Evolutionary conservation across 495 filamentous ascomycete genomes (phyloP).

Genomic region (Hypoxylon cercidicola): DNA sequence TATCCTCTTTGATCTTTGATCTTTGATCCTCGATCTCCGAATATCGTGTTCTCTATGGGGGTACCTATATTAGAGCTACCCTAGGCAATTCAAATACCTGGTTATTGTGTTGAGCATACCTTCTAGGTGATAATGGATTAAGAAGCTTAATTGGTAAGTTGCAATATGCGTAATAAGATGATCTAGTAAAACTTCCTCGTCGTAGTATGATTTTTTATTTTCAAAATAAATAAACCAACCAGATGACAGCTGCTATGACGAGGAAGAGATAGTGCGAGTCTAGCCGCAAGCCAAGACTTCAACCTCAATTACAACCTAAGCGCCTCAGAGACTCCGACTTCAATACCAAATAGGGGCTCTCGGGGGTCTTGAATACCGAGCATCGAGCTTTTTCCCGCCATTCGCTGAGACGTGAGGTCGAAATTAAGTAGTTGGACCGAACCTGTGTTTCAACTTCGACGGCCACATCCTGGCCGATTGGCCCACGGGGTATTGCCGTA

Average conservation of each 20-base stretch:
- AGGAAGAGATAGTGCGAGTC: not conserved
- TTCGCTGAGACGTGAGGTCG: not conserved
- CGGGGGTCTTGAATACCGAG: not conserved
- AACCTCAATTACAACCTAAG: constrained; percentile 3
- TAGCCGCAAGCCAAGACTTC: constrained; percentile 10
- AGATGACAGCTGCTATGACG: not conserved
- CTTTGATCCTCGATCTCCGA: too few relatives aligned
- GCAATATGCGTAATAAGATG: too few relatives aligned
- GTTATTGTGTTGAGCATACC: too few relatives aligned
- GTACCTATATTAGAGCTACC: too few relatives aligned
- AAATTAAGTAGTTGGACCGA: constrained; percentile 13
- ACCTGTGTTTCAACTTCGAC: constrained; percentile 31
- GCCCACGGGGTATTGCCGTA: constrained; percentile 8
- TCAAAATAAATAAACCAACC: not conserved
- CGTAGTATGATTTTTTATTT: too few relatives aligned
- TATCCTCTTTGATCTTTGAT: too few relatives aligned
- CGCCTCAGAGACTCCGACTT: constrained; percentile 3
- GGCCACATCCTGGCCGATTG: constrained; percentile 16
- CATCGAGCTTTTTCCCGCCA: not conserved
- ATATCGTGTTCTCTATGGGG: too few relatives aligned
- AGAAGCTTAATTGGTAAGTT: too few relatives aligned
- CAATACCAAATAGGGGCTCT: not conserved
- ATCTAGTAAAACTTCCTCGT: too few relatives aligned
- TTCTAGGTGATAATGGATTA: too few relatives aligned
- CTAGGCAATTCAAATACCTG: too few relatives aligned